These are phyloP conservation scores for Murraya paniculata DNA, from an alignment of 345 rosid species.

Conservation along the genomic window DNA sequence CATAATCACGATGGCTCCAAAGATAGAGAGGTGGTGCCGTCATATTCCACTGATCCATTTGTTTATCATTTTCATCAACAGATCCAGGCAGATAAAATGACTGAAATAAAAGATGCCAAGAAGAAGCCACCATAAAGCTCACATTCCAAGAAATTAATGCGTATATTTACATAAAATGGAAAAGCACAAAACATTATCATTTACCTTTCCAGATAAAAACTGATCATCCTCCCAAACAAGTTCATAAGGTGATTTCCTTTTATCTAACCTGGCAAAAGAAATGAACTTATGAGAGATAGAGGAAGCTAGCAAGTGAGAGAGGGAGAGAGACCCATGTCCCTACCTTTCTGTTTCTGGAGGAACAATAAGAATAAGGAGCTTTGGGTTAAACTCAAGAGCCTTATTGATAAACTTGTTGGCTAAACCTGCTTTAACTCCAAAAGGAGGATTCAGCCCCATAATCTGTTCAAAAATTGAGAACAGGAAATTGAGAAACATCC, in stretches of 20 bases:
- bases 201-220: slow-evolving; percentile 79
- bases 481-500: not conserved
- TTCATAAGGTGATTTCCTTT: slow-evolving; percentile 58
- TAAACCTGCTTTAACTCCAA: slow-evolving; percentile 70
- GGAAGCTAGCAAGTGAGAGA: not conserved
- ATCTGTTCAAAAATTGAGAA: slow-evolving; percentile 43
- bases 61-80: slow-evolving; percentile 60
- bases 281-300: slow-evolving; percentile 1
- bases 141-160: not conserved
- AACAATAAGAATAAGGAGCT: slow-evolving; percentile 84
- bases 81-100: slow-evolving; percentile 95
- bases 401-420: slow-evolving; percentile 76
- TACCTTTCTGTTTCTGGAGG: slow-evolving; percentile 88
- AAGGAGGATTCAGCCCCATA: slow-evolving; percentile 97
- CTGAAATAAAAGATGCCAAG: slow-evolving; percentile 37
- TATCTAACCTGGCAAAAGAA: slow-evolving; percentile 59
- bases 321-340: slow-evolving; percentile 9
- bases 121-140: slow-evolving; percentile 11
- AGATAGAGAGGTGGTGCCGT: slow-evolving; percentile 73
- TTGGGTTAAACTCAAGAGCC: slow-evolving; percentile 89
- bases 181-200: not conserved
- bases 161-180: not conserved
- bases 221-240: slow-evolving; percentile 73
- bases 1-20: slow-evolving; percentile 82
- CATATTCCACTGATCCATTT: slow-evolving; percentile 73